Evolutionary conservation across 192 early-diverging fungal species (phyloP).

Genomic region (Entrophospora sp.): DNA sequence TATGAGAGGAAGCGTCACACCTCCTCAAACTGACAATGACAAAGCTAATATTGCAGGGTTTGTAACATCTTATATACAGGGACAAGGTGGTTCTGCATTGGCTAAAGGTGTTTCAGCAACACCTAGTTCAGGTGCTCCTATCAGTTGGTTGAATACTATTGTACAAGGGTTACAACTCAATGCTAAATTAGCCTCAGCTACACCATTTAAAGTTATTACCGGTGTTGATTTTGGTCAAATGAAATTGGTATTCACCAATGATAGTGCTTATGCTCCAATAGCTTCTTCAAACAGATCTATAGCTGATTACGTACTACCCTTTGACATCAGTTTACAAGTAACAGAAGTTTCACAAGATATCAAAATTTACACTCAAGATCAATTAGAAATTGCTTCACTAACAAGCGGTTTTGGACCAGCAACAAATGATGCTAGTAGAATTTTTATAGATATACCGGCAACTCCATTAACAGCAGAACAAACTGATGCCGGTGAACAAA

Average conservation of each 20-base stretch:
- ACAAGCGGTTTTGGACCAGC: slow-evolving; percentile 25
- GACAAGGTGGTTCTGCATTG: slow-evolving; percentile 29
- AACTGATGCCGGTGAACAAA: too few relatives aligned
- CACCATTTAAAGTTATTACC: slow-evolving; percentile 36
- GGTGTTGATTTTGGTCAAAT: slow-evolving; percentile 37
- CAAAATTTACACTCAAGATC: slow-evolving; percentile 18
- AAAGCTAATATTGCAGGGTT: not conserved
- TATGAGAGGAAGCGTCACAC: slow-evolving; percentile 22
- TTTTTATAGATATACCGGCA: slow-evolving; percentile 34
- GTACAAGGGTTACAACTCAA: not conserved
- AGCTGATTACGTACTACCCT: slow-evolving; percentile 40
- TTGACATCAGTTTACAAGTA: slow-evolving; percentile 32
- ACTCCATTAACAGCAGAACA: too few relatives aligned
- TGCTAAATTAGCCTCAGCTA: not conserved
- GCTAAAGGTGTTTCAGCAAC: slow-evolving; percentile 36
- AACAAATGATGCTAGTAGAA: slow-evolving; percentile 24
- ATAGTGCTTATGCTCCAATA: slow-evolving; percentile 31
- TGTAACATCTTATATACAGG: slow-evolving; percentile 36
- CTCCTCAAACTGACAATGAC: slow-evolving; percentile 19
- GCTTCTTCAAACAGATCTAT: slow-evolving; percentile 27
- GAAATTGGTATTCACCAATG: slow-evolving; percentile 30
- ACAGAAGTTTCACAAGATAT: slow-evolving; percentile 26
- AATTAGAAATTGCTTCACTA: slow-evolving; percentile 30
- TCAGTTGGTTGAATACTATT: slow-evolving; percentile 30
- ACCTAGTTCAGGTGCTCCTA: slow-evolving; percentile 24